Conservation (phyloP, 139 green algal species). For the Auxenochlorella pyrenoidosa region DNA sequence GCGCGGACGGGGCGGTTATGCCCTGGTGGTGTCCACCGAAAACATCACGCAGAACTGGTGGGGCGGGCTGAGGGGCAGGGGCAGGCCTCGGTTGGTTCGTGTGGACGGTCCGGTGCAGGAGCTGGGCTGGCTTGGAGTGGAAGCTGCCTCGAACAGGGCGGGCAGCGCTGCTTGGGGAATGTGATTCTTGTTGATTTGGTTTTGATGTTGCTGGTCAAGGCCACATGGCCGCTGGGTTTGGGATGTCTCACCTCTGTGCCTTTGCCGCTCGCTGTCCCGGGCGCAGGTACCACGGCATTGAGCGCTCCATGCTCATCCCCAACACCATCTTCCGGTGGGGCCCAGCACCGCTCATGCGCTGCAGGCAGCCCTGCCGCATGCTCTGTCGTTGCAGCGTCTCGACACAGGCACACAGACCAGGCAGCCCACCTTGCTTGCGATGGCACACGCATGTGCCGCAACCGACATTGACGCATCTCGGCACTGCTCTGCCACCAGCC, state of each 20-base stretch:
- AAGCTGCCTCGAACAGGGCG: background rate
- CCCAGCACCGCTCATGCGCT: no score
- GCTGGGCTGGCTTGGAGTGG: no score
- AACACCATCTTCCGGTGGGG: constrained; percentile 68
- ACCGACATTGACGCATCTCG: no score
- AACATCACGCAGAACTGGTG: constrained; percentile 93
- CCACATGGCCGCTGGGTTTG: background rate
- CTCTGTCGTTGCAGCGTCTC: no score
- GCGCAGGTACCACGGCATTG: constrained; percentile 82
- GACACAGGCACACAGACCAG: background rate
- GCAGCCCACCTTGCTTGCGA: no score
- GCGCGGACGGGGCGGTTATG: constrained; percentile 43
- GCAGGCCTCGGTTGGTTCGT: no score
- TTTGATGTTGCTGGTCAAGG: background rate
- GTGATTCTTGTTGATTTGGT: background rate
- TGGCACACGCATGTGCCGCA: no score
- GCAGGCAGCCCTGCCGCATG: no score
- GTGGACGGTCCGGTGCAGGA: no score
- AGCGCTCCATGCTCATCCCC: constrained; percentile 79
- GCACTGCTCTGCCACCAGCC: no score
- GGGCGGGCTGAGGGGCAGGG: background rate
- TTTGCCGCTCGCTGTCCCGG: no score
- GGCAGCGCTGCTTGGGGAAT: background rate
- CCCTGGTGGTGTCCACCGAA: constrained; percentile 84
- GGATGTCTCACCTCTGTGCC: no score